Base-by-base conservation (phyloP, 768 basidiomycete genomes). In the Cystobasidium ongulense region DNA sequence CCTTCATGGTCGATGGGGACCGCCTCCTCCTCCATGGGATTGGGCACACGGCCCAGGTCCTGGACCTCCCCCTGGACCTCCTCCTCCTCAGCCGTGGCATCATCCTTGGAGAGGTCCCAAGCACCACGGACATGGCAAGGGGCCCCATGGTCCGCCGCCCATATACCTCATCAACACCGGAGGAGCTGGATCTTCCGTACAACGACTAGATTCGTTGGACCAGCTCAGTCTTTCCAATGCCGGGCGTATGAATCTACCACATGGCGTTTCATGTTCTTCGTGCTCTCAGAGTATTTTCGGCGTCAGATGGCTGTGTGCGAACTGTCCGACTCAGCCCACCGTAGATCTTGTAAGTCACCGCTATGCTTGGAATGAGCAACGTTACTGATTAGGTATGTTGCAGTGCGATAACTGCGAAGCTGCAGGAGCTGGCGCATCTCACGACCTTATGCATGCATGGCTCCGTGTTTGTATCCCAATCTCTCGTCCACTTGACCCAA, bases 131-230 rank as follows among this genome's bases (percentile, higher is more conserved):
- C 21, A 50, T 21, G 46, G 46, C 46, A 50, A 21, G n/a, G 46
- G 46, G 15, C 46, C 46, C 5, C 57, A 31, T 29, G 57, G 57
- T 3, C 57, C 57, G 11, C 57, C 57, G 11, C 57, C 57, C 8
- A 59, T 59, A 27, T 59, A 59, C 29, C 27, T 59, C 7, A 59
- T 59, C 57, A 59, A 59, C 23, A 59, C 57, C 33, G 33, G 57
- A 29, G 57, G 57, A 27, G 57, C 29, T 29, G 33, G 57, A 5
- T 13, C 25, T 35, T 29, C 57, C 29, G 57, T 59, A 4, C 57
- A 59, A 23, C 57, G 57, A 2, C 27, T 59, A 27, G 57, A 59
- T 23, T 27, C 57, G 29, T 21, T 59, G 4, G 57, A 59, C 11
- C 33, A 27, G 11, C 57, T 59, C 29, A 59, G 23, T 23, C 11